Percentiles rank a stretch among this genome's conserved stretches.
These are phyloP conservation scores for Debaryomyces castellii DNA, from an alignment of 805 yeast genomes.

Conservation along the genomic window DNA sequence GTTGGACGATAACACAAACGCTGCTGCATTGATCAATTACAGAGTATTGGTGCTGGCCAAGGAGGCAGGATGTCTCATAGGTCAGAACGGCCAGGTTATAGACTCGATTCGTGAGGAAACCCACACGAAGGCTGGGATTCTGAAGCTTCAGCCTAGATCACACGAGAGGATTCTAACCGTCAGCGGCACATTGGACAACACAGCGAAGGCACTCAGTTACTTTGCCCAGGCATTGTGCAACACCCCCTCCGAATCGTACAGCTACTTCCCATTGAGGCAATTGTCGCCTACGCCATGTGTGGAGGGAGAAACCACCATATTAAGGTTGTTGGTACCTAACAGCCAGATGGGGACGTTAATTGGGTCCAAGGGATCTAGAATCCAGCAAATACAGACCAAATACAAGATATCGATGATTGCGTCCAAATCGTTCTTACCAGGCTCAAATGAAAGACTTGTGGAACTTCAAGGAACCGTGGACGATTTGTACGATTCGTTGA, in stretches of 20 bases:
- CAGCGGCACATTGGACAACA: conserved; percentile 67
- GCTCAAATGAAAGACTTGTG: conserved; percentile 80
- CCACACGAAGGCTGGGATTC: conserved; percentile 81
- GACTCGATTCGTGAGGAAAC: conserved; percentile 73
- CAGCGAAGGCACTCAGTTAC: conserved; percentile 67
- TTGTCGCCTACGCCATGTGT: conserved; percentile 52
- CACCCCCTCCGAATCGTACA: conserved; percentile 40
- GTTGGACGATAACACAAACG: conserved; percentile 22
- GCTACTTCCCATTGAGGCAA: conserved; percentile 59
- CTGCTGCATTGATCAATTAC: conserved; percentile 35
- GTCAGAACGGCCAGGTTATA: conserved; percentile 78
- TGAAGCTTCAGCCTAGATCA: conserved; percentile 76
- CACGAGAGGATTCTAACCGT: conserved; percentile 81
- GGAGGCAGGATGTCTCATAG: conserved; percentile 90
- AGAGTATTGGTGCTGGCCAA: conserved; percentile 74
- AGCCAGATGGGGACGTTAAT: conserved; percentile 86
- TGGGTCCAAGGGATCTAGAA: conserved; percentile 79
- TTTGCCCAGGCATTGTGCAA: conserved; percentile 66
- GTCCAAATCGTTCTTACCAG: conserved; percentile 77
- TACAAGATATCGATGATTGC: conserved; percentile 81
- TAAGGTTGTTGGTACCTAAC: conserved; percentile 78
- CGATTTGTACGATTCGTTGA: conserved; percentile 55
- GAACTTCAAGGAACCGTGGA: conserved; percentile 81
- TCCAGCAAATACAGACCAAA: conserved; percentile 71
- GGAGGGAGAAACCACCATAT: conserved; percentile 50